Evolutionary conservation across 2,329 filamentous ascomycete species (phyloP).

Genomic region (Arthrinium puccinioides): DNA sequence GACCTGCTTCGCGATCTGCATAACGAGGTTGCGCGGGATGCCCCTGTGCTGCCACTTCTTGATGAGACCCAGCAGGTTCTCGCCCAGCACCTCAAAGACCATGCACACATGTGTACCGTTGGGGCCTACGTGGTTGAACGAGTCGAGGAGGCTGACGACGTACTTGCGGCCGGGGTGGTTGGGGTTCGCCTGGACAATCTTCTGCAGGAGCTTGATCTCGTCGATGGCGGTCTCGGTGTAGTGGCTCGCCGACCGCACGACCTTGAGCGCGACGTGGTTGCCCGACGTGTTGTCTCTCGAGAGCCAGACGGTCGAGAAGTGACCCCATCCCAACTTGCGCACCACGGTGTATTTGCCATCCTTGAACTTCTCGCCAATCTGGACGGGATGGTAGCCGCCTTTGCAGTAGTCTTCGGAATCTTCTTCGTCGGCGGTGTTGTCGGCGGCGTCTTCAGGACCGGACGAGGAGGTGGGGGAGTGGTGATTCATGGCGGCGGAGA

Average conservation of each 20-base stretch:
- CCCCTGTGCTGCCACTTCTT: constrained; percentile 98
- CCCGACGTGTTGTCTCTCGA: constrained; percentile 76
- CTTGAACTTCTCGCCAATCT: constrained; percentile 94
- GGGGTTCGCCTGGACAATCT: constrained; percentile 92
- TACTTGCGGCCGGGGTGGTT: constrained; percentile 90
- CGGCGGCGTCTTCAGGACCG: constrained; percentile 74
- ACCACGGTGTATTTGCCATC: constrained; percentile 95
- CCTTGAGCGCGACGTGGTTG: constrained; percentile 96
- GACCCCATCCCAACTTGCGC: constrained; percentile 94
- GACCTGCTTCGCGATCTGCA: constrained; percentile 98
- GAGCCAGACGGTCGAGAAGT: constrained; percentile 95
- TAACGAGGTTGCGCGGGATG: constrained; percentile 92
- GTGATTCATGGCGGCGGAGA: constrained; percentile 50
- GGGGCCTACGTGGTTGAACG: constrained; percentile 94
- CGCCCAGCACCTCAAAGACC: constrained; percentile 96
- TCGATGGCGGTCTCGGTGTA: constrained; percentile 99
- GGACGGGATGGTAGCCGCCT: constrained; percentile 93
- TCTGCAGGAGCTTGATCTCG: constrained; percentile 96
- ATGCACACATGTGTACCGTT: constrained; percentile 97
- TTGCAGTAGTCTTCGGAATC: constrained; percentile 99
- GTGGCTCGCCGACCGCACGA: constrained; percentile 93
- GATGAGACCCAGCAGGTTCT: constrained; percentile 90
- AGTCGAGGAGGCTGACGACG: constrained; percentile 92
- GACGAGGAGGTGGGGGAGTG: constrained; percentile 72
- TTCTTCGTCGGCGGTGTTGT: constrained; percentile 95